Conservation (phyloP, 306 rosid genomes). For the Benincasa hispida region DNA sequence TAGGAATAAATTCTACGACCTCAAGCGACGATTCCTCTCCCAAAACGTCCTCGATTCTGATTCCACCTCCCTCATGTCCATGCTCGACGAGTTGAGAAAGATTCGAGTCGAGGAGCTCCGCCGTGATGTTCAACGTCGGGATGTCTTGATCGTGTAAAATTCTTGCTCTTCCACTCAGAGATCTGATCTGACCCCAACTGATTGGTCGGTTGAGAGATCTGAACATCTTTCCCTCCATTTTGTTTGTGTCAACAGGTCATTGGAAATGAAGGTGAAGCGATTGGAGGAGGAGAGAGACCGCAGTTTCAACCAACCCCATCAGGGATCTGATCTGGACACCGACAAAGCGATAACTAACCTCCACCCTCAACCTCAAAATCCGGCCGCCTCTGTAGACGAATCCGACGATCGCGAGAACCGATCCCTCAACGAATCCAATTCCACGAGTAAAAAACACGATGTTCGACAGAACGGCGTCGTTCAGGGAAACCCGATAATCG, state of each 20-base stretch:
- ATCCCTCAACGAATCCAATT: constrained; percentile 46
- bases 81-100: constrained; percentile 29
- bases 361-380: constrained; percentile 9
- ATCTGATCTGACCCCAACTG: constrained; percentile 25
- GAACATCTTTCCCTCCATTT: constrained; percentile 11
- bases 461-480: constrained; percentile 13
- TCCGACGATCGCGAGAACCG: constrained; percentile 30
- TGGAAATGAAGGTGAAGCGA: constrained; percentile 43
- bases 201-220: constrained; percentile 16
- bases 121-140: constrained; percentile 34
- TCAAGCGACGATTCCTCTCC: constrained; percentile 25
- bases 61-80: constrained; percentile 1
- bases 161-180: constrained; percentile 12
- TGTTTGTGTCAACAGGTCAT: constrained; percentile 29
- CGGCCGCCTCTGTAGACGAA: constrained; percentile 12
- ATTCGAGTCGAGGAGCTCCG: constrained; percentile 43
- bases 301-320: neutral
- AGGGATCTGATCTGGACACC: constrained; percentile 1
- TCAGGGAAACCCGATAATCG: neutral
- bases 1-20: constrained; percentile 19
- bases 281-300: constrained; percentile 36
- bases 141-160: constrained; percentile 37
- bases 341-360: neutral
- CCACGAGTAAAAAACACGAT: constrained; percentile 28
- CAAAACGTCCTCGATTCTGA: neutral